phyloP scores from a whole-genome alignment of 805 yeast genomes.

The Phaffomyces antillensis region DNA sequence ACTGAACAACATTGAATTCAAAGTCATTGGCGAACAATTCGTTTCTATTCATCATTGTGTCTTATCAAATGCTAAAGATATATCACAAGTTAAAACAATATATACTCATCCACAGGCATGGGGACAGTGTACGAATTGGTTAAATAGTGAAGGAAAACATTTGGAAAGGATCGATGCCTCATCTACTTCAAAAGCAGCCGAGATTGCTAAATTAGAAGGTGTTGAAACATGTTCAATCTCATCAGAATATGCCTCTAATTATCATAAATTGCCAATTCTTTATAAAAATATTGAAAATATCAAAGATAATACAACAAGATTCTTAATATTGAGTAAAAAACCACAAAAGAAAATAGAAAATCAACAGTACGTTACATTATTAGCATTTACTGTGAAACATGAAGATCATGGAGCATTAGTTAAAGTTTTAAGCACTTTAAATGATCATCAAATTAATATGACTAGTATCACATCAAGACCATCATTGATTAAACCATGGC shows the following conservation, averaged over 20 bases:
- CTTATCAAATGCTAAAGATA: slow-evolving; percentile 37
- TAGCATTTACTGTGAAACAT: slow-evolving; percentile 58
- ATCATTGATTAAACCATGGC: slow-evolving; percentile 60
- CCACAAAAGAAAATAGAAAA: slow-evolving; percentile 1
- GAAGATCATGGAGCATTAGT: slow-evolving; percentile 73
- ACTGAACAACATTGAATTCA: slow-evolving; percentile 24
- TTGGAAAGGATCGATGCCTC: slow-evolving; percentile 54
- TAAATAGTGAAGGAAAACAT: slow-evolving; percentile 29
- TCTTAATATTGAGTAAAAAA: slow-evolving; percentile 54
- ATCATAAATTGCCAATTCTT: slow-evolving; percentile 51
- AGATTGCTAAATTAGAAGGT: slow-evolving; percentile 39
- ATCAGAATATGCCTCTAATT: slow-evolving; percentile 55
- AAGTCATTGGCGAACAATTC: slow-evolving; percentile 68
- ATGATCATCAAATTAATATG: slow-evolving; percentile 51
- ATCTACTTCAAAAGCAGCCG: slow-evolving; percentile 85
- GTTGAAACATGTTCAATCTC: slow-evolving; percentile 63
- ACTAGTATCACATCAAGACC: slow-evolving; percentile 77
- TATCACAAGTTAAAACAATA: slow-evolving; percentile 44
- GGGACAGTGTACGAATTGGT: slow-evolving; percentile 77
- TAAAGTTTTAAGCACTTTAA: slow-evolving; percentile 52
- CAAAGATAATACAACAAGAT: slow-evolving; percentile 76
- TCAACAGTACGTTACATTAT: slow-evolving; percentile 35
- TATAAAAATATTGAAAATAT: slow-evolving; percentile 60
- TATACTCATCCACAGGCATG: slow-evolving; percentile 97
- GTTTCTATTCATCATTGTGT: slow-evolving; percentile 80